A percentile compares a stretch with the other conserved stretches of the same genome.
Evolutionary conservation across 345 rosid genomes (phyloP).

Genomic region (Dimocarpus longan): DNA sequence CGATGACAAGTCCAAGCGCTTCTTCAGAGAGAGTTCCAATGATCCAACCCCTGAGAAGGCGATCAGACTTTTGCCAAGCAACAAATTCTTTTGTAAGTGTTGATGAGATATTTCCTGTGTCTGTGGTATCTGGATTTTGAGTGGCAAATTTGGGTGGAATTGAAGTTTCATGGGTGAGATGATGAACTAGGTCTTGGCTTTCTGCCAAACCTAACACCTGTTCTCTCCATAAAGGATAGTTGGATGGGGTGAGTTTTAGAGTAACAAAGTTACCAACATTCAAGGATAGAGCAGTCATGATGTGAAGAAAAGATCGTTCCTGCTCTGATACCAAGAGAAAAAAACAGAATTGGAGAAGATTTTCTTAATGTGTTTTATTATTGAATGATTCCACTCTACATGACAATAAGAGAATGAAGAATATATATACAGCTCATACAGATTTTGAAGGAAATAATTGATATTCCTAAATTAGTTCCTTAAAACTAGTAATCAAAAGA

Average conservation of each 20-base stretch:
- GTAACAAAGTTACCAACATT: background rate
- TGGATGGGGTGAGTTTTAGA: background rate
- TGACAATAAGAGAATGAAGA: too few relatives aligned
- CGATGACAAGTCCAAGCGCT: slow-evolving; percentile 15
- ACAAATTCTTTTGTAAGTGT: background rate
- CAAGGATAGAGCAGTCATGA: background rate
- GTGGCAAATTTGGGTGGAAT: too few relatives aligned
- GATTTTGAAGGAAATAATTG: too few relatives aligned
- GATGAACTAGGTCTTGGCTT: too few relatives aligned
- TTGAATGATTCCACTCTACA: too few relatives aligned
- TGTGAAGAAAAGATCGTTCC: background rate
- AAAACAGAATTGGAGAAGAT: background rate
- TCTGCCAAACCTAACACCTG: too few relatives aligned
- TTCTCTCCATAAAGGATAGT: background rate
- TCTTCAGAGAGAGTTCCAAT: slow-evolving; percentile 21
- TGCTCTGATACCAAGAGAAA: background rate
- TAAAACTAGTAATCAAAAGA: too few relatives aligned
- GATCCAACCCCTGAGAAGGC: slow-evolving; percentile 14
- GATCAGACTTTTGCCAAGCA: slow-evolving; percentile 18
- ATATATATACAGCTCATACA: too few relatives aligned
- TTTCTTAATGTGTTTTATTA: too few relatives aligned
- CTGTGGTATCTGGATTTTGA: background rate
- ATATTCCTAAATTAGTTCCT: too few relatives aligned
- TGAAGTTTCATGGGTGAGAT: too few relatives aligned
- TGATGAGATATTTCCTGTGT: background rate